phyloP scores from a whole-genome alignment of 2,329 filamentous ascomycete species.

The Alternaria gaisen region DNA sequence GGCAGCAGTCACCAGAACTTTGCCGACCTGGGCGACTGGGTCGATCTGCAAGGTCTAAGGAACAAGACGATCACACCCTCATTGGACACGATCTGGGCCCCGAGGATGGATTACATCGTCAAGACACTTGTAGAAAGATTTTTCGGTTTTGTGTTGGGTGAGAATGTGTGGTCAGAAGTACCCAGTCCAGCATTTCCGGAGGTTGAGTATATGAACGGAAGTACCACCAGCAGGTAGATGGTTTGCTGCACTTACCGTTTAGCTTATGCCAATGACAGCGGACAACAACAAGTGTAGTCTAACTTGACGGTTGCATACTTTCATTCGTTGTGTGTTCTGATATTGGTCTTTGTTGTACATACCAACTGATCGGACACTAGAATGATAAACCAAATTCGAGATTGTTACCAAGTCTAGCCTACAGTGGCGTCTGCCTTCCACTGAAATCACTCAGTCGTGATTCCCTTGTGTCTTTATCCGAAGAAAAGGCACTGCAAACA shows the following conservation, averaged over 20 bases:
- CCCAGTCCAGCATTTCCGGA: constrained; percentile 1
- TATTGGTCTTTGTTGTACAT: too few species aligned
- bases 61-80: constrained; percentile 21
- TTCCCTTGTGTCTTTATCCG: too few species aligned
- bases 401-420: too few species aligned
- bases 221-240: neutral
- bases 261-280: too few species aligned
- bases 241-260: neutral
- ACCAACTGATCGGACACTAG: too few species aligned
- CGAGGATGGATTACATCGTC: constrained; percentile 30
- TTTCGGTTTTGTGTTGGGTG: constrained; percentile 24
- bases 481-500: too few species aligned
- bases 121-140: constrained; percentile 23
- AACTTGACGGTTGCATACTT: too few species aligned
- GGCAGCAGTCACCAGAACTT: constrained; percentile 32
- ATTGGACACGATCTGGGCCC: constrained; percentile 25
- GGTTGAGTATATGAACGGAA: neutral
- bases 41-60: constrained; percentile 30
- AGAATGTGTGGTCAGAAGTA: constrained; percentile 9
- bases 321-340: too few species aligned
- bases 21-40: constrained; percentile 33
- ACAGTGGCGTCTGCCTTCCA: too few species aligned
- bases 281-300: too few species aligned
- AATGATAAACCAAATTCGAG: too few species aligned
- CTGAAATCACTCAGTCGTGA: too few species aligned